Conservation (phyloP, 2,329 filamentous ascomycete species). For the Trichoderma afroharzianum region DNA sequence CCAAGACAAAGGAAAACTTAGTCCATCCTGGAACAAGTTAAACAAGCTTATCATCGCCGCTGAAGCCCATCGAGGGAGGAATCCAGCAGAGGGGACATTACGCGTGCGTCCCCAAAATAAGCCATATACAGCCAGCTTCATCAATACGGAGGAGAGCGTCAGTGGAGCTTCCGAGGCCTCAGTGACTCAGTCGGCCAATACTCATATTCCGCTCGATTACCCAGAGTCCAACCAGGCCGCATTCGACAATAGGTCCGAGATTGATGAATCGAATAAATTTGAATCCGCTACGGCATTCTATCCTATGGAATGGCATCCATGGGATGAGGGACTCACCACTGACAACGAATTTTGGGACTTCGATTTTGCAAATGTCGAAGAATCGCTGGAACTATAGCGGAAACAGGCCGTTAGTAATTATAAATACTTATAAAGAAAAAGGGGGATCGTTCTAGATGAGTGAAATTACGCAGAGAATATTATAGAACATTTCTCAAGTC, state of each 20-base stretch:
- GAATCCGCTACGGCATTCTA: not conserved
- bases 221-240: not conserved
- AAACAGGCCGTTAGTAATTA: not conserved
- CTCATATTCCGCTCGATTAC: not conserved
- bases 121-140: not conserved
- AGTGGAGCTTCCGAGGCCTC: not conserved
- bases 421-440: not conserved
- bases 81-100: not conserved
- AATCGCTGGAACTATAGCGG: too few relatives aligned
- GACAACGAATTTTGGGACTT: not conserved
- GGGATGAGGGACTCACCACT: not conserved
- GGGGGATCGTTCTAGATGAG: not conserved
- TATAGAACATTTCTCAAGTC: not conserved
- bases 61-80: not conserved
- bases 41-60: not conserved
- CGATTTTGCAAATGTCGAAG: not conserved
- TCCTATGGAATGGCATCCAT: not conserved
- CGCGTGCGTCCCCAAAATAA: not conserved
- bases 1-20: not conserved
- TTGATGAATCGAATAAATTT: not conserved
- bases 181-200: not conserved
- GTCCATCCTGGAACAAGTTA: not conserved
- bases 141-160: not conserved
- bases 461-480: not conserved
- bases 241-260: not conserved